Evolutionary conservation across 192 early-diverging fungal genomes (phyloP), one percentile per base, ranked within the genome.

Genomic region (Spizellomyces sp.): DNA sequence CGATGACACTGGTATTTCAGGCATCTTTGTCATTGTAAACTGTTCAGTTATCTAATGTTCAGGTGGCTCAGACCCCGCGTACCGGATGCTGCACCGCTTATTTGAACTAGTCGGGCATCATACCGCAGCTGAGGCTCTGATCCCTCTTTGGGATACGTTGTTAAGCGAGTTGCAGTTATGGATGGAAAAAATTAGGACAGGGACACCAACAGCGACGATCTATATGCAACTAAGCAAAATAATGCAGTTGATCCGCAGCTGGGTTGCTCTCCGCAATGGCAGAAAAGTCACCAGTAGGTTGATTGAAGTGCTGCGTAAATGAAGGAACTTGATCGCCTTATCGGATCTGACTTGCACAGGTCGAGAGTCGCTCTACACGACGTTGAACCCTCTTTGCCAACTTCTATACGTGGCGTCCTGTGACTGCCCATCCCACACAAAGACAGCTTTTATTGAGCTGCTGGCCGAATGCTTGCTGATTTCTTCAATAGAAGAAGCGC

Each of bases 41-140:
- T 36, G 0, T 36, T 36, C 27, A 36, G 3, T 0, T 36, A 58
- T 6, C n/a, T 36, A 36, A 36, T 36, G 27, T 36, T 36, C 3
- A 36, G 27, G 27, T 36, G 63, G 74, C 42, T 12, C n/a, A 67
- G 77, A 71, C n/a, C 60, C 22, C 15, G 74, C 72, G 22, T 64
- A 68, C 57, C 21, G 42, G 19, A 71, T 78, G 47, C 52, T 81
- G n/a, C 22, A 59, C 5, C 72, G 79, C 57, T 62, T 81, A 36
- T 60, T 77, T 17, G 61, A 66, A 36, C 45, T 80, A 48, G 42
- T 84, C 8, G 81, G 75, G 6, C 69, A 80, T 43, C 79, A 83
- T 57, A 68, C 70, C 8, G 58, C 66, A 10, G 45, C 62, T 4
- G 81, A 82, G 21, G 67, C 62, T 41, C 43, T 64, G 41, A 46